phyloP scores from a whole-genome alignment of 352 stramenopile genomes.

The Phytophthora boehmeriae region DNA sequence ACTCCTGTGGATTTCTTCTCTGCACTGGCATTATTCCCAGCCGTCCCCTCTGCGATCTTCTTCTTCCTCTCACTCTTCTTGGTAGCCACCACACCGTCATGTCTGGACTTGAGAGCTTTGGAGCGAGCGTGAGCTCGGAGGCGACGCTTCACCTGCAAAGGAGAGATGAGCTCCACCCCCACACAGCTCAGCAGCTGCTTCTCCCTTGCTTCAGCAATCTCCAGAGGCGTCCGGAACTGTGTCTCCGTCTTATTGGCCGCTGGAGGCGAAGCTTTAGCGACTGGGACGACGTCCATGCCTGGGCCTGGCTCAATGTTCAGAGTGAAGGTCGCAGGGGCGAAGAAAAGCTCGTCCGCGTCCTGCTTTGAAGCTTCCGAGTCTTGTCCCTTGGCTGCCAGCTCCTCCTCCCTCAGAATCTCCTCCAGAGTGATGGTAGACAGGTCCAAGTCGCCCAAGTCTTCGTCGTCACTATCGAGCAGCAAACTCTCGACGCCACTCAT shows the following conservation, averaged over 20 bases:
- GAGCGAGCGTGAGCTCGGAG: slow-evolving; percentile 65
- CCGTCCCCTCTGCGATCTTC: slow-evolving; percentile 43
- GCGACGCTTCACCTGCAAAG: slow-evolving; percentile 81
- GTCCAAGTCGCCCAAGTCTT: slow-evolving; percentile 70
- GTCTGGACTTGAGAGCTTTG: slow-evolving; percentile 53
- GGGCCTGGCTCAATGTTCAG: slow-evolving; percentile 62
- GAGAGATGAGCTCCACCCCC: slow-evolving; percentile 82
- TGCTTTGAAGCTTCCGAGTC: slow-evolving; percentile 19
- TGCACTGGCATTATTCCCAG: slow-evolving; percentile 17
- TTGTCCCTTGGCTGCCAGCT: slow-evolving; percentile 43
- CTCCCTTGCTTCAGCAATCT: slow-evolving; percentile 83
- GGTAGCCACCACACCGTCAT: slow-evolving; percentile 31
- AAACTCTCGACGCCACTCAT: slow-evolving; percentile 68
- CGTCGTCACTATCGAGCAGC: slow-evolving; percentile 70
- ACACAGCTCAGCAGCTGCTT: slow-evolving; percentile 84
- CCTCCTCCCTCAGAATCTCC: slow-evolving; percentile 76
- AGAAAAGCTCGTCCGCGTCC: slow-evolving; percentile 68
- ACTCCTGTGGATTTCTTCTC: slow-evolving; percentile 77
- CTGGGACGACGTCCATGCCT: slow-evolving; percentile 68
- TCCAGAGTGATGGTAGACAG: slow-evolving; percentile 72
- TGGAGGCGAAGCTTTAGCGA: slow-evolving; percentile 7
- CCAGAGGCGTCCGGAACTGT: slow-evolving; percentile 66
- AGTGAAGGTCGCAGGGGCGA: slow-evolving; percentile 73
- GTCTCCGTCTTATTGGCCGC: slow-evolving; percentile 17
- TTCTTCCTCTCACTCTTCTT: slow-evolving; percentile 63